Evolutionary conservation across 2,329 filamentous ascomycete species (phyloP).

Genomic region (Didymosphaeria variabile): DNA sequence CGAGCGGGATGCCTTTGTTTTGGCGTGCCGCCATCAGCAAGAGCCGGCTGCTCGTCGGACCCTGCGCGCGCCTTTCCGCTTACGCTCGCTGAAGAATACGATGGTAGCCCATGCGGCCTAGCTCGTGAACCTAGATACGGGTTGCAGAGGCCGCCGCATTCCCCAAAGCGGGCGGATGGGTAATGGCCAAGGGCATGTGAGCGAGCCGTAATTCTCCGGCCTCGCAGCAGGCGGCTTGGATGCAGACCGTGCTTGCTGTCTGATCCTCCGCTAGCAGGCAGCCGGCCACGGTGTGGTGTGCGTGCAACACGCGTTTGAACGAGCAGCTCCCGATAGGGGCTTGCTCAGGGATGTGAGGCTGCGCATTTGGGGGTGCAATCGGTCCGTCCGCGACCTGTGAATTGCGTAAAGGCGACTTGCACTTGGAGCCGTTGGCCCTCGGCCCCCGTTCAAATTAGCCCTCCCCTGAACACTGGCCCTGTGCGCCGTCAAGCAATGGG

Average conservation of each 20-base stretch:
- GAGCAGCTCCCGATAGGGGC: constrained; percentile 1
- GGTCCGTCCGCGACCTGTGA: background rate
- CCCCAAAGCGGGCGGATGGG: constrained; percentile 24
- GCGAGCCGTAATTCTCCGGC: constrained; percentile 26
- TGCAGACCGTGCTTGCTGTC: constrained; percentile 25
- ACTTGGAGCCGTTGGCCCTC: constrained; percentile 23
- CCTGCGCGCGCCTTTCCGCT: constrained; percentile 26
- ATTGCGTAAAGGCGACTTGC: constrained; percentile 2
- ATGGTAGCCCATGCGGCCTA: constrained; percentile 26
- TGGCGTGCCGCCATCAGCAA: constrained; percentile 33
- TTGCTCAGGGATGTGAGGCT: background rate
- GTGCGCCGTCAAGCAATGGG: constrained; percentile 44
- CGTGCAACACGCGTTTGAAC: background rate
- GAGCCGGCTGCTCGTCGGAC: constrained; percentile 22
- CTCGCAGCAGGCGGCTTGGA: constrained; percentile 25
- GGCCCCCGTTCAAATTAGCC: constrained; percentile 39
- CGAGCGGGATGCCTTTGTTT: constrained; percentile 28
- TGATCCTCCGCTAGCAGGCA: constrained; percentile 10
- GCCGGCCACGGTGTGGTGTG: background rate
- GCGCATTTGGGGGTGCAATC: background rate
- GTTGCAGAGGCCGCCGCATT: constrained; percentile 25
- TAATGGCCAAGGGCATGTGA: constrained; percentile 1
- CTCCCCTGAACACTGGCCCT: constrained; percentile 41
- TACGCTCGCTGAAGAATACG: constrained; percentile 12
- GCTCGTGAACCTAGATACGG: constrained; percentile 15